Evolutionary conservation across 164 flowering plant genomes (phyloP), one percentile per base, ranked within the genome.

Genomic region (Saururus chinensis): DNA sequence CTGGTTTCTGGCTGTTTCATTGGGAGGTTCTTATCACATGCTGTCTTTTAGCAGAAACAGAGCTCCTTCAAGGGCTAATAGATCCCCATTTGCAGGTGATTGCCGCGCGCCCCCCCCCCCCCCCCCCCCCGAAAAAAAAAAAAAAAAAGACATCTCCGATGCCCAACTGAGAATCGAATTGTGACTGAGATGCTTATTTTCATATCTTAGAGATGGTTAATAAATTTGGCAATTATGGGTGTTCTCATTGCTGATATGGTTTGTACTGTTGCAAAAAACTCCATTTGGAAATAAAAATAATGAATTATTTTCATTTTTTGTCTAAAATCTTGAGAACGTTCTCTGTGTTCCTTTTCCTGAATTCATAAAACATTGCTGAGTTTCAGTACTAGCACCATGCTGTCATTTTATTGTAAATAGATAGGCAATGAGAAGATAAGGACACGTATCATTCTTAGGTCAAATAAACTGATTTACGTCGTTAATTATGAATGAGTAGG

Each of bases 11-110:
- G 17, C 17, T 35, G 7, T 20, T 51, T 14, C 41, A 4, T 61
- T 51, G 55, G 24, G 10, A 14, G 64, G 14, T 52, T 56, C 62
- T 30, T 12, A 48, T 58, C 73, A 61, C 69, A 75, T 75, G 77
- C 68, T 71, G 42, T 54, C 64, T 60, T 35, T 63, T 53, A 48
- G 55, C 65, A 66, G 72, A 61, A 68, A 26, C 56, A 71, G 77
- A 68, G 37, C 57, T 62, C 74, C 65, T 53, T 62, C 75, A 19
- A 71, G 77, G 68, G 56, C 70, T 26, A 69, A 25, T 40, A 71
- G 72, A 71, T 65, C 75, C 64, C 63, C 64, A 56, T 66, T 71
- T 66, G 41, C 64, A 75, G 77, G 77, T 71, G 7, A 12, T 10
- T 42, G 42, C n/a, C n/a, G n/a, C n/a, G n/a, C n/a, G n/a, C n/a